Percentiles rank a stretch among this genome's conserved stretches.
Evolutionary conservation across 2,329 filamentous ascomycete species (phyloP).

Genomic region (Trichoderma asperellum): DNA sequence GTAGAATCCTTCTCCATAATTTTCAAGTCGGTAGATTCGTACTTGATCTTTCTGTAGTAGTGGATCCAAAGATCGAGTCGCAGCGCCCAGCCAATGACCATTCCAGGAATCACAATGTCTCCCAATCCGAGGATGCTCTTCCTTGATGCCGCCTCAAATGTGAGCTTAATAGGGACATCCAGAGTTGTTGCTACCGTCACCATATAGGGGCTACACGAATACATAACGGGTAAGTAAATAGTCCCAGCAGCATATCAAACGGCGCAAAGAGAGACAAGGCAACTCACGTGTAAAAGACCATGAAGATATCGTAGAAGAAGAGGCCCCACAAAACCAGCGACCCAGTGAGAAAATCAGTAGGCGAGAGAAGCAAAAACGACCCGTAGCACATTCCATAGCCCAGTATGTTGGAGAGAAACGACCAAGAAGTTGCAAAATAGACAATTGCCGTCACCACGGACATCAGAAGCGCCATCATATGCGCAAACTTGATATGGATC

Average conservation of each 20-base stretch:
- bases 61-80: constrained; percentile 89
- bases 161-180: constrained; percentile 90
- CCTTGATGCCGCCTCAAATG: constrained; percentile 71
- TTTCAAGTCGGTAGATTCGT: constrained; percentile 43
- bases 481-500: constrained; percentile 59
- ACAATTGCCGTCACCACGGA: constrained; percentile 59
- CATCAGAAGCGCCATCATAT: constrained; percentile 58
- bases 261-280: neutral
- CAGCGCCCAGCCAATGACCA: constrained; percentile 84
- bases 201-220: constrained; percentile 69
- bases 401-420: constrained; percentile 76
- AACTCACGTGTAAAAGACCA: constrained; percentile 80
- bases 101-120: constrained; percentile 91
- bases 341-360: constrained; percentile 83
- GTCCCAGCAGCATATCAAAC: neutral
- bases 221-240: constrained; percentile 31
- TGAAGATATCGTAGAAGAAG: constrained; percentile 94
- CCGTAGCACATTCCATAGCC: constrained; percentile 87
- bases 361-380: constrained; percentile 80
- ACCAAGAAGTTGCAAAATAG: constrained; percentile 68
- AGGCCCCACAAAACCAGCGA: constrained; percentile 76
- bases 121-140: constrained; percentile 85
- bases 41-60: constrained; percentile 70
- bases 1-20: constrained; percentile 41
- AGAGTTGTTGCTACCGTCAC: constrained; percentile 84